Evolutionary conservation across 805 yeast genomes (phyloP).

Genomic region (Crinitomyces ghanaensis): DNA sequence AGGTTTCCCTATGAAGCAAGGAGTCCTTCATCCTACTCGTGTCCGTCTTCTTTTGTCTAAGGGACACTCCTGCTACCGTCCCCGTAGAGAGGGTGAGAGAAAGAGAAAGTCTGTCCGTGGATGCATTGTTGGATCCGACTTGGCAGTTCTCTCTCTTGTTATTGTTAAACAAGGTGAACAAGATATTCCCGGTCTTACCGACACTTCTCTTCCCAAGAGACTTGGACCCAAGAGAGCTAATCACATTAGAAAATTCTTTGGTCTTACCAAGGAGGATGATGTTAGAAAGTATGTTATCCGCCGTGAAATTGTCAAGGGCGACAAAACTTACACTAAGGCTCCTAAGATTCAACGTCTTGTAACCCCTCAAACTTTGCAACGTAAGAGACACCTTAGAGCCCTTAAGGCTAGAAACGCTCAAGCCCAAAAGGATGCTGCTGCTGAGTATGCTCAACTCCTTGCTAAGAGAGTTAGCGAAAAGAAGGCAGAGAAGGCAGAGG

Average conservation of each 20-base stretch:
- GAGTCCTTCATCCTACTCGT: slow-evolving; percentile 99
- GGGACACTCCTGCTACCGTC: slow-evolving; percentile 98
- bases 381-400: slow-evolving; percentile 95
- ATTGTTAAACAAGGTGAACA: slow-evolving; percentile 95
- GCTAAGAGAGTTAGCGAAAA: slow-evolving; percentile 97
- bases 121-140: slow-evolving; percentile 94
- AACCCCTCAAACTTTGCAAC: slow-evolving; percentile 98
- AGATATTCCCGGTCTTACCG: slow-evolving; percentile 94
- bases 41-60: slow-evolving; percentile 88
- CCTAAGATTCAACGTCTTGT: slow-evolving; percentile 99
- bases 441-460: slow-evolving; percentile 97
- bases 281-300: slow-evolving; percentile 89
- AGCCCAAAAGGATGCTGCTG: slow-evolving; percentile 99
- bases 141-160: slow-evolving; percentile 88
- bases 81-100: slow-evolving; percentile 99
- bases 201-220: slow-evolving; percentile 93
- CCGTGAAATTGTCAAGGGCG: slow-evolving; percentile 97
- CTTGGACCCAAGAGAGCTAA: slow-evolving; percentile 99
- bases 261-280: slow-evolving; percentile 89
- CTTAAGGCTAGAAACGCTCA: slow-evolving; percentile 94
- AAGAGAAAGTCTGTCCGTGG: slow-evolving; percentile 99
- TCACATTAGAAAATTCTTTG: slow-evolving; percentile 99
- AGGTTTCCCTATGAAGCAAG: slow-evolving; percentile 99
- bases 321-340: slow-evolving; percentile 98
- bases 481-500: slow-evolving; percentile 97